Evolutionary conservation across 2,329 filamentous ascomycete species (phyloP).

Genomic region (Stenocarpella maydis): DNA sequence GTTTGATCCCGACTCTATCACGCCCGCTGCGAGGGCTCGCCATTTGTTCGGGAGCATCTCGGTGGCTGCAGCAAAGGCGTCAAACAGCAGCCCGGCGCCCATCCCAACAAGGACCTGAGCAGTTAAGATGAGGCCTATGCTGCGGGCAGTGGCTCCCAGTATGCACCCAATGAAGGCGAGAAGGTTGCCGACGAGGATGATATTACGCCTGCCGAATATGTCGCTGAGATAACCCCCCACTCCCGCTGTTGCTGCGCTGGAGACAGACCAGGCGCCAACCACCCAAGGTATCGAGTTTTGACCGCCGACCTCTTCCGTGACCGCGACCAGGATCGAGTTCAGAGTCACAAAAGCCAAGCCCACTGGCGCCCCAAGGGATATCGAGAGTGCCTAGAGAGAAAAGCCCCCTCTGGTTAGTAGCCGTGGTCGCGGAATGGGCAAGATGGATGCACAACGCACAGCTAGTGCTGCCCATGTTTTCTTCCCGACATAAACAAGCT

Average conservation of each 20-base stretch:
- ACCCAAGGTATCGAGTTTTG: constrained; percentile 14
- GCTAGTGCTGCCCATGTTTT: constrained; percentile 25
- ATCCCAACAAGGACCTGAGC: constrained; percentile 9
- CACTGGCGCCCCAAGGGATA: constrained; percentile 17
- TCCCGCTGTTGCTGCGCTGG: constrained; percentile 4
- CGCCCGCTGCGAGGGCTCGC: constrained; percentile 19
- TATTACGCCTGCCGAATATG: constrained; percentile 26
- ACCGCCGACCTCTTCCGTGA: constrained; percentile 19
- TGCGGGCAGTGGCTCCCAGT: constrained; percentile 21
- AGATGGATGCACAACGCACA: neutral
- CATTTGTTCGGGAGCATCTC: constrained; percentile 31
- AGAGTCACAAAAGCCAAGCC: constrained; percentile 5
- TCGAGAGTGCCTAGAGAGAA: neutral
- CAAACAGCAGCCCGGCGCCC: constrained; percentile 22
- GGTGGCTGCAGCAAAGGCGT: constrained; percentile 20
- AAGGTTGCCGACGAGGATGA: constrained; percentile 1
- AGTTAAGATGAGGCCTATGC: constrained; percentile 11
- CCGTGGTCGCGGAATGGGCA: neutral
- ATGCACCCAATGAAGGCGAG: constrained; percentile 14
- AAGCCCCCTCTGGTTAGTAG: neutral
- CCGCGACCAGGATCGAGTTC: neutral
- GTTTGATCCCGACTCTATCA: constrained; percentile 15
- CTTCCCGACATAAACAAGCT: constrained; percentile 21
- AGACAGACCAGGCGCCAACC: constrained; percentile 20
- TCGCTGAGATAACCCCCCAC: constrained; percentile 19